A percentile compares a stretch with the other conserved stretches of the same genome.
Evolutionary conservation across 371 early-diverging fungal species (phyloP).

Genomic region (Mucor racemosus): DNA sequence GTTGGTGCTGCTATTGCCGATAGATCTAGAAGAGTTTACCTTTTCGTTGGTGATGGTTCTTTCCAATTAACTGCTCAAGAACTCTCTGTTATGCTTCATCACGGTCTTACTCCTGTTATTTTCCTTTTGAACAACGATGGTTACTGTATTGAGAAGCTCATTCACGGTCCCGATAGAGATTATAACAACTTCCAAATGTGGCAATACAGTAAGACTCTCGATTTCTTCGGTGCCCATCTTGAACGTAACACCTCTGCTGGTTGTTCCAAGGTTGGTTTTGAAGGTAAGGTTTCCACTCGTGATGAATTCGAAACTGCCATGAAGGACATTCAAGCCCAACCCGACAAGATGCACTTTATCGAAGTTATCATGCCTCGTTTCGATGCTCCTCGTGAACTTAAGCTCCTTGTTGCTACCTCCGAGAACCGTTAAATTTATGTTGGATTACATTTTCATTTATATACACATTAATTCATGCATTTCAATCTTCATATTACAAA

Average conservation of each 20-base stretch:
- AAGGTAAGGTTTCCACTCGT: slow-evolving; percentile 34
- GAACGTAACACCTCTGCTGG: slow-evolving; percentile 25
- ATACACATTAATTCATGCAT: slow-evolving; percentile 10
- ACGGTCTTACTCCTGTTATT: slow-evolving; percentile 50
- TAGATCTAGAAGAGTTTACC: slow-evolving; percentile 35
- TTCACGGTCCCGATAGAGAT: slow-evolving; percentile 50
- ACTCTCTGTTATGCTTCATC: slow-evolving; percentile 54
- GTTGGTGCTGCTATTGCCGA: slow-evolving; percentile 43
- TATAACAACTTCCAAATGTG: slow-evolving; percentile 62
- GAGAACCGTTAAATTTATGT: slow-evolving; percentile 28
- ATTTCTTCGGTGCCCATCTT: slow-evolving; percentile 44
- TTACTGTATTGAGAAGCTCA: slow-evolving; percentile 56
- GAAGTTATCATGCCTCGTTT: slow-evolving; percentile 46
- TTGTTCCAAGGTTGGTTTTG: slow-evolving; percentile 28
- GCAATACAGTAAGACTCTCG: slow-evolving; percentile 50
- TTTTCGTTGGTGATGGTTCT: slow-evolving; percentile 61
- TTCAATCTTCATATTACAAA: slow-evolving; percentile 4
- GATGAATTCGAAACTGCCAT: slow-evolving; percentile 42
- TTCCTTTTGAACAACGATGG: slow-evolving; percentile 60
- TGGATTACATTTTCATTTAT: slow-evolving; percentile 4
- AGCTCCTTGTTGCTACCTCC: slow-evolving; percentile 34
- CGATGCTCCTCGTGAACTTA: slow-evolving; percentile 47
- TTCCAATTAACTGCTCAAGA: slow-evolving; percentile 60
- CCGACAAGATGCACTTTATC: slow-evolving; percentile 40
- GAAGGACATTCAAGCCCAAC: slow-evolving; percentile 26